A percentile compares a stretch with the other conserved stretches of the same genome.
Evolutionary conservation across 2,329 filamentous ascomycete genomes (phyloP).

Genomic region (Aureobasidium sp.): DNA sequence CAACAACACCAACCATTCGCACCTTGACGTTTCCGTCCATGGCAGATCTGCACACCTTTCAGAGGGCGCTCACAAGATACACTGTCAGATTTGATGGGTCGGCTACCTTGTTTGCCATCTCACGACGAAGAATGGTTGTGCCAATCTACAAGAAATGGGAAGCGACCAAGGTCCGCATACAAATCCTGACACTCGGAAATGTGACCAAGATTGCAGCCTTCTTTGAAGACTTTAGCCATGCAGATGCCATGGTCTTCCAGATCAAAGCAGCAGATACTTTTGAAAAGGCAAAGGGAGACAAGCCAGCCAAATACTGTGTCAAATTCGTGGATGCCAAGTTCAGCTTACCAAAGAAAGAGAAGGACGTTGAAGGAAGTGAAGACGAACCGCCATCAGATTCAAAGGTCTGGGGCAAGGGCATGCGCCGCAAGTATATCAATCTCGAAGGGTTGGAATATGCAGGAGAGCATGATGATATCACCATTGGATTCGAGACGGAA

Average conservation of each 20-base stretch:
- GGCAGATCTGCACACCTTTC: slow-evolving; percentile 64
- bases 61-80: slow-evolving; percentile 72
- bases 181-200: slow-evolving; percentile 67
- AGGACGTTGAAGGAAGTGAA: slow-evolving; percentile 44
- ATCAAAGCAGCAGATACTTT: slow-evolving; percentile 78
- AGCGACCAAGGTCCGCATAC: slow-evolving; percentile 67
- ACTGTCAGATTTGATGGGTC: slow-evolving; percentile 48
- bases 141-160: slow-evolving; percentile 95
- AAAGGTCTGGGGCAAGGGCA: slow-evolving; percentile 42
- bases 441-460: slow-evolving; percentile 83
- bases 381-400: slow-evolving; percentile 41
- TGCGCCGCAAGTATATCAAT: slow-evolving; percentile 68
- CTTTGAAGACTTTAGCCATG: slow-evolving; percentile 80
- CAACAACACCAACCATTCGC: slow-evolving; percentile 56
- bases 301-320: slow-evolving; percentile 51
- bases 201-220: slow-evolving; percentile 74
- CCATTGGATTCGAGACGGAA: slow-evolving; percentile 73
- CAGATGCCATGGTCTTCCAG: slow-evolving; percentile 80
- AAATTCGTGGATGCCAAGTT: slow-evolving; percentile 88
- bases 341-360: slow-evolving; percentile 58
- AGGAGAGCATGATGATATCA: slow-evolving; percentile 86
- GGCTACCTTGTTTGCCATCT: slow-evolving; percentile 69
- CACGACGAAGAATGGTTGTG: slow-evolving; percentile 67
- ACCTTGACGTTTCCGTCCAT: slow-evolving; percentile 46
- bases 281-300: slow-evolving; percentile 47